phyloP scores from a whole-genome alignment of 2,329 filamentous ascomycete genomes.

The Claviceps purpurea region DNA sequence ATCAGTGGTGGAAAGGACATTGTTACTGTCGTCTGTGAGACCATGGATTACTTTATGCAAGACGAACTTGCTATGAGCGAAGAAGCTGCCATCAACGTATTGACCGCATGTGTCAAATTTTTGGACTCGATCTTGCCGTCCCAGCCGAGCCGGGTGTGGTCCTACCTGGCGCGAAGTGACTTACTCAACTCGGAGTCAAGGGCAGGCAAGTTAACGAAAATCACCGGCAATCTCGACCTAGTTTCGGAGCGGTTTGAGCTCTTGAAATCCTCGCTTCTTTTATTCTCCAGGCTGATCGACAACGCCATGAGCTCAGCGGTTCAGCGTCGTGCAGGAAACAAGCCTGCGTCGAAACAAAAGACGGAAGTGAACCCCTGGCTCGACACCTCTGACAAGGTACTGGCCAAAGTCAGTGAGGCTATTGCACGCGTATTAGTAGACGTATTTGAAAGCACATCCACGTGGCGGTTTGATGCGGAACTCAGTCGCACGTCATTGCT shows the following conservation, averaged over 20 bases:
- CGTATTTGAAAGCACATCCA: constrained; percentile 71
- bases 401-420: constrained; percentile 56
- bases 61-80: constrained; percentile 43
- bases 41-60: constrained; percentile 60
- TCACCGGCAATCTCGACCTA: constrained; percentile 74
- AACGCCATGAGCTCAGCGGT: constrained; percentile 60
- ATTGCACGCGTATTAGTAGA: constrained; percentile 68
- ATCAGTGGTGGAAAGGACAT: constrained; percentile 55
- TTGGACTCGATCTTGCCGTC: constrained; percentile 57
- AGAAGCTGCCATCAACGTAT: constrained; percentile 50
- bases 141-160: constrained; percentile 81
- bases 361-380: constrained; percentile 44
- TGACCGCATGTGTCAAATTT: constrained; percentile 65
- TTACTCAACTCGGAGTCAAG: constrained; percentile 66
- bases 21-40: constrained; percentile 67
- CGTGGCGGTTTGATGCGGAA: constrained; percentile 66
- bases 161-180: constrained; percentile 69
- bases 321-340: constrained; percentile 45
- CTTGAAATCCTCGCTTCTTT: constrained; percentile 54
- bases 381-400: constrained; percentile 64
- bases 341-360: constrained; percentile 32
- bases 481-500: constrained; percentile 58
- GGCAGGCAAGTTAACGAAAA: constrained; percentile 60
- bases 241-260: constrained; percentile 65
- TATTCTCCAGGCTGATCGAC: constrained; percentile 65